Percentiles rank a stretch among this genome's conserved stretches.
These are phyloP conservation scores for Gliomastix tumulicola DNA, from an alignment of 2,329 filamentous ascomycete genomes.

Conservation along the genomic window DNA sequence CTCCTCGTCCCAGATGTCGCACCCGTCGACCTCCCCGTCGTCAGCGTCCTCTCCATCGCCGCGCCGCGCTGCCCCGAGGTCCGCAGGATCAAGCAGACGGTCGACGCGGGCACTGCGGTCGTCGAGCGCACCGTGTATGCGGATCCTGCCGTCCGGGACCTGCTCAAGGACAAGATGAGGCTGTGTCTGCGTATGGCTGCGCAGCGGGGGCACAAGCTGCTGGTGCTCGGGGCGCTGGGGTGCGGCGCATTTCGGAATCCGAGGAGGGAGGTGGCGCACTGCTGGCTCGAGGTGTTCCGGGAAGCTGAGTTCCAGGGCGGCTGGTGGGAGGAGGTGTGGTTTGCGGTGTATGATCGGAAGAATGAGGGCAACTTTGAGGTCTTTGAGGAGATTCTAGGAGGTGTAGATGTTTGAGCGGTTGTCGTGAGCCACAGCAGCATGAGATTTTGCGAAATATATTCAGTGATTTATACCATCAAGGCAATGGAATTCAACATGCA, in stretches of 20 bases:
- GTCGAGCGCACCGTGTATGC: slow-evolving; percentile 26
- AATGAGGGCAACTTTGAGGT: slow-evolving; percentile 41
- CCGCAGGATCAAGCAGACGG: slow-evolving; percentile 4
- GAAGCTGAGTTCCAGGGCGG: slow-evolving; percentile 56
- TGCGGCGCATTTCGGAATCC: slow-evolving; percentile 64
- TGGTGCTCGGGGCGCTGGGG: slow-evolving; percentile 63
- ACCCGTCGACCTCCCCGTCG: slow-evolving; percentile 33
- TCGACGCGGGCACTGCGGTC: slow-evolving; percentile 5
- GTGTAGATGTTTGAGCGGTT: neutral
- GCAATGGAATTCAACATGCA: too few relatives aligned
- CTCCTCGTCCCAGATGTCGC: slow-evolving; percentile 27
- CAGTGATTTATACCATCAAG: too few relatives aligned
- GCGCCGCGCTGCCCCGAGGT: slow-evolving; percentile 37
- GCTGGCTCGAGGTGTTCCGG: slow-evolving; percentile 53
- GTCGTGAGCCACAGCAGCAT: too few relatives aligned
- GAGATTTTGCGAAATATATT: too few relatives aligned
- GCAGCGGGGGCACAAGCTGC: slow-evolving; percentile 42
- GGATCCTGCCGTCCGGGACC: slow-evolving; percentile 32
- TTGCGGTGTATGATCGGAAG: slow-evolving; percentile 49
- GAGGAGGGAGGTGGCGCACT: slow-evolving; percentile 49
- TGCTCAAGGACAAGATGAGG: slow-evolving; percentile 58
- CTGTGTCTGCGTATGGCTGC: slow-evolving; percentile 53
- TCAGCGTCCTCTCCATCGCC: slow-evolving; percentile 55
- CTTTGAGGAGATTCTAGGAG: slow-evolving; percentile 33
- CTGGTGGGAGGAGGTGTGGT: slow-evolving; percentile 58